A percentile compares a stretch with the other conserved stretches of the same genome.
Evolutionary conservation across 2,329 filamentous ascomycete species (phyloP).

Genomic region (Juglanconis oblonga): DNA sequence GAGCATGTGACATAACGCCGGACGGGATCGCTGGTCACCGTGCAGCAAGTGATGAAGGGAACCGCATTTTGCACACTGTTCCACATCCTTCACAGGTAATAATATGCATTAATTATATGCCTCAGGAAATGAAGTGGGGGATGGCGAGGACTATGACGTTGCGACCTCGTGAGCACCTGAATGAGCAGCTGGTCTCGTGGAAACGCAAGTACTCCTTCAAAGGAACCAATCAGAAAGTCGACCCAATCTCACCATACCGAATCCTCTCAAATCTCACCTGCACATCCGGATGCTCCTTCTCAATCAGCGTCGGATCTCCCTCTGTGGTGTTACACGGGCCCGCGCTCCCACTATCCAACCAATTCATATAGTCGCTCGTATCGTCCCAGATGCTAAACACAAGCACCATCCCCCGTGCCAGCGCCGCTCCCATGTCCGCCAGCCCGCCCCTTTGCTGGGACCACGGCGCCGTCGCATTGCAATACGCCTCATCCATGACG

Average conservation of each 20-base stretch:
- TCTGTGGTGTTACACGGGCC: constrained; percentile 55
- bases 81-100: too few relatives aligned
- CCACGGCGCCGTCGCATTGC: constrained; percentile 23
- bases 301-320: constrained; percentile 48
- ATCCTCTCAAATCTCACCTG: constrained; percentile 55
- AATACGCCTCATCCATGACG: constrained; percentile 27
- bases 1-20: too few relatives aligned
- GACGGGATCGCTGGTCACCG: too few relatives aligned
- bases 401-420: constrained; percentile 50
- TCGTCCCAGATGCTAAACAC: constrained; percentile 57
- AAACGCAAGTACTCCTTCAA: too few relatives aligned
- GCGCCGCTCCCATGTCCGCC: constrained; percentile 39
- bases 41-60: too few relatives aligned
- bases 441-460: constrained; percentile 35
- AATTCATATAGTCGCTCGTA: constrained; percentile 50
- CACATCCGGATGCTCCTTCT: constrained; percentile 40
- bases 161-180: too few relatives aligned
- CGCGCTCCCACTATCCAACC: constrained; percentile 49
- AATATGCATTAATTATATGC: too few relatives aligned
- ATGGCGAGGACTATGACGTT: too few relatives aligned
- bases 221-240: constrained; percentile 34
- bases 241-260: constrained; percentile 52
- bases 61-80: too few relatives aligned
- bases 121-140: too few relatives aligned
- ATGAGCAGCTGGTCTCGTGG: too few relatives aligned